A percentile compares a stretch with the other conserved stretches of the same genome.
phyloP scores from a whole-genome alignment of 225 moss, liverwort and hornwort genomes.

The Antitrichia curtipendula region DNA sequence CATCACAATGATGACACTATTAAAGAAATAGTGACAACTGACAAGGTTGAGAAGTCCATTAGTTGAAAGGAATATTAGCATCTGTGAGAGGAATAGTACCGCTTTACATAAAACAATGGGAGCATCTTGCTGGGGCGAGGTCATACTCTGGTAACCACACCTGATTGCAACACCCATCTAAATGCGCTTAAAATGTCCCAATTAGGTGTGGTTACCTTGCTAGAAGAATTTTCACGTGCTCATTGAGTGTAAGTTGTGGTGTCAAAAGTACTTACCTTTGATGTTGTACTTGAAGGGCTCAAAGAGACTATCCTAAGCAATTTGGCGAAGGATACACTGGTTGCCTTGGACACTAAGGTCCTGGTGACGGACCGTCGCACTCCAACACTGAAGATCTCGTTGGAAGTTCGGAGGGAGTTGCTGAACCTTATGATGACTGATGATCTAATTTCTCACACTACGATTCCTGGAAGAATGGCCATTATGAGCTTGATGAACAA shows the following conservation, averaged over 20 bases:
- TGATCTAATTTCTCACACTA: background rate
- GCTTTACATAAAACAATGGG: background rate
- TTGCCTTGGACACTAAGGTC: constrained; percentile 11
- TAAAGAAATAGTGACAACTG: background rate
- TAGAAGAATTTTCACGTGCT: background rate
- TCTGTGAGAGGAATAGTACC: background rate
- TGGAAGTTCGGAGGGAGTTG: background rate
- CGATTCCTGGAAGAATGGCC: constrained; percentile 13
- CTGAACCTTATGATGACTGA: background rate
- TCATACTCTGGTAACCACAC: background rate
- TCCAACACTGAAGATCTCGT: background rate
- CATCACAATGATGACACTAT: background rate
- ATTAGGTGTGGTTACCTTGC: background rate
- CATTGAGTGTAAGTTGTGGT: background rate
- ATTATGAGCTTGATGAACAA: constrained; percentile 8
- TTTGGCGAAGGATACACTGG: constrained; percentile 26
- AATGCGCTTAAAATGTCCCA: background rate
- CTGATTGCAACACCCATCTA: background rate
- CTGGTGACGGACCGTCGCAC: background rate
- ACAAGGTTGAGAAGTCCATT: background rate
- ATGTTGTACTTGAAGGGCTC: constrained; percentile 4
- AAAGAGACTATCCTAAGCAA: background rate
- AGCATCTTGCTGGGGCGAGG: background rate
- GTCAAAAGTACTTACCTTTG: background rate
- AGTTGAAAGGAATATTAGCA: background rate